Conservation (phyloP, 768 basidiomycete species). For the Kwoniella europaea region DNA sequence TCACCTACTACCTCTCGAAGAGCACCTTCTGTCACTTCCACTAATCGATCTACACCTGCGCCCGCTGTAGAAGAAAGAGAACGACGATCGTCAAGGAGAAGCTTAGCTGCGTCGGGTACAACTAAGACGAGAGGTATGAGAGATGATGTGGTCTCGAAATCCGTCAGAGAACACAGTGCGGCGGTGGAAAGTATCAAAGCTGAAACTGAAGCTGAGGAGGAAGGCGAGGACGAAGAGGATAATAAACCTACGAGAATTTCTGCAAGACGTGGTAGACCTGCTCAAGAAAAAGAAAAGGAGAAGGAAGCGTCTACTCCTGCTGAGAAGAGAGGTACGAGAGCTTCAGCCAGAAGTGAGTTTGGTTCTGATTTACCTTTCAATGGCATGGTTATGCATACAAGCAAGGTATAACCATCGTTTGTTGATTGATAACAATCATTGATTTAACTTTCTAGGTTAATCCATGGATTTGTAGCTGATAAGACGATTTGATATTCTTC, state of each 20-base stretch:
- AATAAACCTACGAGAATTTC: slow-evolving; percentile 28
- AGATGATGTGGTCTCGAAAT: slow-evolving; percentile 31
- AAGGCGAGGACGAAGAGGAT: slow-evolving; percentile 30
- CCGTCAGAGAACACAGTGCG: slow-evolving; percentile 27
- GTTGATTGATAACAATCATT: too few relatives aligned
- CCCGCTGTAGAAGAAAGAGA: slow-evolving; percentile 15
- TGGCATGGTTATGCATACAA: too few relatives aligned
- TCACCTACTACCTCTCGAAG: slow-evolving; percentile 36
- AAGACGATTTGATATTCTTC: slow-evolving; percentile 10
- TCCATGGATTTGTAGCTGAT: slow-evolving; percentile 10
- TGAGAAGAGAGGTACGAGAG: slow-evolving; percentile 29
- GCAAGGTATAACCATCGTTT: too few relatives aligned
- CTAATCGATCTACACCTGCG: slow-evolving; percentile 32
- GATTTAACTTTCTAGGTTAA: too few relatives aligned
- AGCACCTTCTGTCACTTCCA: slow-evolving; percentile 36
- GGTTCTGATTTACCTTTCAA: too few relatives aligned
- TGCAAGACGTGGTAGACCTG: slow-evolving; percentile 15
- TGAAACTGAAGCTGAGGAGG: slow-evolving; percentile 27
- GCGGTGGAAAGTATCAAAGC: slow-evolving; percentile 32
- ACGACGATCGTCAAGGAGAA: slow-evolving; percentile 11
- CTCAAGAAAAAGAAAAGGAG: slow-evolving; percentile 18
- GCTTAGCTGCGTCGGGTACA: background rate
- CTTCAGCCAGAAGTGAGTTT: slow-evolving; percentile 23
- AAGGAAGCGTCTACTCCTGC: slow-evolving; percentile 14
- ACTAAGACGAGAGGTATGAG: slow-evolving; percentile 16